Percentiles rank a stretch among this genome's conserved stretches.
Evolutionary conservation across 1,139 yeast genomes (phyloP).

Genomic region (Geotrichum fermentans): DNA sequence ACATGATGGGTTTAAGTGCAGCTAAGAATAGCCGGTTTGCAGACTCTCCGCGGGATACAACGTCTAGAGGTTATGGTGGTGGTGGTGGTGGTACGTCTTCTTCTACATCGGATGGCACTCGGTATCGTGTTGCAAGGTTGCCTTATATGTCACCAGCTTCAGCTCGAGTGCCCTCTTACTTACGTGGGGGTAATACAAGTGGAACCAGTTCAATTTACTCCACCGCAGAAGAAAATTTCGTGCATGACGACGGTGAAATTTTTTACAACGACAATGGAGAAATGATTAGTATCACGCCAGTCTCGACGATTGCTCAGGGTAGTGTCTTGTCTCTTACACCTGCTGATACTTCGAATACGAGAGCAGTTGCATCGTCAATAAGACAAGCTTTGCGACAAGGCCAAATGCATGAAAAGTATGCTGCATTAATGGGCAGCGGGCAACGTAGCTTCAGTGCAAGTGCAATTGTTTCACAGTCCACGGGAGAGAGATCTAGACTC

Average conservation of each 20-base stretch:
- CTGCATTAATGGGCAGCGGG: constrained; percentile 18
- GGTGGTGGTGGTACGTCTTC: background rate
- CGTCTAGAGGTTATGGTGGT: background rate
- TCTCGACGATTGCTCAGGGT: background rate
- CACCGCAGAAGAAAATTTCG: background rate
- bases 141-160: background rate
- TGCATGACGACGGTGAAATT: background rate
- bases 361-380: constrained; percentile 22
- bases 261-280: constrained; percentile 5
- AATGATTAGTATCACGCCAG: constrained; percentile 8
- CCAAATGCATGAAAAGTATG: constrained; percentile 20
- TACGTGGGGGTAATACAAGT: background rate
- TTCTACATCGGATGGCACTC: background rate
- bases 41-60: background rate
- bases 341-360: too few species aligned
- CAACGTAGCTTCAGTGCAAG: too few species aligned
- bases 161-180: background rate
- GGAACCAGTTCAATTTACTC: background rate
- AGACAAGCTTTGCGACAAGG: constrained; percentile 22
- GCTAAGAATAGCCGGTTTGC: background rate
- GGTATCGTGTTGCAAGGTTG: background rate
- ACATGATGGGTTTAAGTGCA: background rate
- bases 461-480: too few species aligned
- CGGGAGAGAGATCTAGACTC: too few species aligned
- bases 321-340: background rate